Evolutionary conservation across 2,329 filamentous ascomycete species (phyloP).

Genomic region (Xylariomycetidae sp.): DNA sequence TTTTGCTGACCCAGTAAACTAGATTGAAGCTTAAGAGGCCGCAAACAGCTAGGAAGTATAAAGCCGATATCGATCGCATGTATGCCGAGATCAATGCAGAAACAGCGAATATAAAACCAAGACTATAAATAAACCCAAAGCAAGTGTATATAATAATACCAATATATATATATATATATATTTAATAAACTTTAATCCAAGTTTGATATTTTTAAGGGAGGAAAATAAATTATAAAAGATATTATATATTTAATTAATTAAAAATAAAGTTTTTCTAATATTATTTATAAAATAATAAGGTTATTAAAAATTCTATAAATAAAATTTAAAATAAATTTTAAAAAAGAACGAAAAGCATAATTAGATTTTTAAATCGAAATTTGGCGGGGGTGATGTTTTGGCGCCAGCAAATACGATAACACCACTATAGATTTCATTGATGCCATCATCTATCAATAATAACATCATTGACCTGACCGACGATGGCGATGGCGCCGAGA

Average conservation of each 20-base stretch:
- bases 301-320: slow-evolving; percentile 5
- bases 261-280: slow-evolving; percentile 4
- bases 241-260: slow-evolving; percentile 6
- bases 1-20: slow-evolving; percentile 13
- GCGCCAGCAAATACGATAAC: too few relatives aligned
- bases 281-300: too few relatives aligned
- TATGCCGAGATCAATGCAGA: slow-evolving; percentile 49
- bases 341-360: too few relatives aligned
- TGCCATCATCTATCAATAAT: too few relatives aligned
- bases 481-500: slow-evolving; percentile 10
- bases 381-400: too few relatives aligned
- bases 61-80: slow-evolving; percentile 49
- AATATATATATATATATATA: slow-evolving; percentile 6
- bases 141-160: background rate
- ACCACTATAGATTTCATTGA: too few relatives aligned
- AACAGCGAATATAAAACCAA: slow-evolving; percentile 34
- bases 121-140: slow-evolving; percentile 32
- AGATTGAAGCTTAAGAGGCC: slow-evolving; percentile 59
- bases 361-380: too few relatives aligned
- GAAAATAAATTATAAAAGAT: background rate
- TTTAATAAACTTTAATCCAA: slow-evolving; percentile 1
- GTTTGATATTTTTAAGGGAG: background rate
- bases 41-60: slow-evolving; percentile 49
- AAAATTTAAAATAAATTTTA: slow-evolving; percentile 7
- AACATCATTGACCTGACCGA: slow-evolving; percentile 15